A percentile compares a stretch with the other conserved stretches of the same genome.
These are phyloP conservation scores for Xerophyta viscosa DNA, from an alignment of 106 monocot genomes.

Conservation along the genomic window DNA sequence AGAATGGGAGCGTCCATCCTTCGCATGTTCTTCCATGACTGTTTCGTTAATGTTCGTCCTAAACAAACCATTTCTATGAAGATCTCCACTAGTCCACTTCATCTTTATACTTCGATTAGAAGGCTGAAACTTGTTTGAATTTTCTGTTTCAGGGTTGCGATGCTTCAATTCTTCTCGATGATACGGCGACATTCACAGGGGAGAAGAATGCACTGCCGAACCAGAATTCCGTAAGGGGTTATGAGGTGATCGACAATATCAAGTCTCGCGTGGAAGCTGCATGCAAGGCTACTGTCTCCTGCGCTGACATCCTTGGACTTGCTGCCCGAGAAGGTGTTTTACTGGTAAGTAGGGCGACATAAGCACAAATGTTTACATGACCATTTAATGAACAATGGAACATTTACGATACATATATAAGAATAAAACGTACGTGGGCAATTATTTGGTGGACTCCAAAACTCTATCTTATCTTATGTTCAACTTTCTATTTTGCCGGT, in stretches of 20 bases:
- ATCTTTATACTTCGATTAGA: too few relatives aligned
- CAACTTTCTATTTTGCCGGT: too few relatives aligned
- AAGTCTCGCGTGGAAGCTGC: slow-evolving; percentile 8
- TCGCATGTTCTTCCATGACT: slow-evolving; percentile 22
- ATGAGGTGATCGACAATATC: slow-evolving; percentile 17
- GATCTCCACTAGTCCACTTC: not conserved
- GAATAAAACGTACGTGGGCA: too few relatives aligned
- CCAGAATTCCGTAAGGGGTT: slow-evolving; percentile 12
- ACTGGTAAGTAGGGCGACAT: too few relatives aligned
- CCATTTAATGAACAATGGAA: too few relatives aligned
- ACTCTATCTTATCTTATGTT: too few relatives aligned
- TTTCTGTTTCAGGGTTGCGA: slow-evolving; percentile 15
- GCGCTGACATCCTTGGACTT: slow-evolving; percentile 16
- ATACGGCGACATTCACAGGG: slow-evolving; percentile 13
- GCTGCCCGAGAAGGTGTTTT: slow-evolving; percentile 8
- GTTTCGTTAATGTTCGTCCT: slow-evolving; percentile 19
- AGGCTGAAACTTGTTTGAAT: too few relatives aligned
- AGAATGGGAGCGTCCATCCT: slow-evolving; percentile 21
- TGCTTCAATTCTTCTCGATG: slow-evolving; percentile 16
- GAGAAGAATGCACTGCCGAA: slow-evolving; percentile 20
- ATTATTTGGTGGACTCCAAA: too few relatives aligned
- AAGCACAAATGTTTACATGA: too few relatives aligned
- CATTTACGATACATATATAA: too few relatives aligned
- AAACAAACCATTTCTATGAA: not conserved
- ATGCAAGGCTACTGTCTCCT: slow-evolving; percentile 12